Conservation (phyloP, 257 asterid species). For the Salvia miltiorrhiza region DNA sequence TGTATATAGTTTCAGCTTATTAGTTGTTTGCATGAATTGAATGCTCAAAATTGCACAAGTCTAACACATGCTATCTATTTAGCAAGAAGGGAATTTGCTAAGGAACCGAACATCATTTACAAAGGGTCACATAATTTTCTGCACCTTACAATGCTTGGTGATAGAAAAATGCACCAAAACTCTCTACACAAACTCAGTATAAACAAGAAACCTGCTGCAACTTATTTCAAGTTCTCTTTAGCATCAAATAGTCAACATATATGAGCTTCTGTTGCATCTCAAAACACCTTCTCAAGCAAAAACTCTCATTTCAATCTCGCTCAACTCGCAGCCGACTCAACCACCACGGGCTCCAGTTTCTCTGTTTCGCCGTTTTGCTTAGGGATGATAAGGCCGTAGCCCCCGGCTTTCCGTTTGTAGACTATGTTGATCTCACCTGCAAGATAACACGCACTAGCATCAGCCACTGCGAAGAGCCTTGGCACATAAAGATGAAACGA, state of each 20-base stretch:
- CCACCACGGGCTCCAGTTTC: conserved; percentile 41
- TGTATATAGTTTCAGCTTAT: no score
- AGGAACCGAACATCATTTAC: neutral
- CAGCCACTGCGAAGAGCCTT: neutral
- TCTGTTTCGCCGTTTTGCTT: conserved; percentile 54
- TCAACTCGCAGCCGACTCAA: conserved; percentile 32
- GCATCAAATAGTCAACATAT: neutral
- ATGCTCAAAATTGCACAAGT: no score
- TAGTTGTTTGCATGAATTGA: no score
- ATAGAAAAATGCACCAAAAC: neutral
- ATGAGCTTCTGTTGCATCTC: neutral
- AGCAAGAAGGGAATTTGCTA: no score
- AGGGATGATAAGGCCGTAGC: conserved; percentile 83
- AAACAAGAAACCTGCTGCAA: neutral
- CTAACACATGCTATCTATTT: no score
- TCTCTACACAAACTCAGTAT: neutral
- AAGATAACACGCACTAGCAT: neutral
- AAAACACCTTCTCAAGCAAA: neutral
- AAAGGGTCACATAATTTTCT: neutral
- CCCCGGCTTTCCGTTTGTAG: conserved; percentile 73
- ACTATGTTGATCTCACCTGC: conserved; percentile 83
- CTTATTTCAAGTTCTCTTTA: neutral
- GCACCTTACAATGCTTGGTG: neutral
- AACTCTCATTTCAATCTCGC: neutral
- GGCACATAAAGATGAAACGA: neutral